phyloP scores from a whole-genome alignment of 306 rosid genomes.

The Prunus salicina region DNA sequence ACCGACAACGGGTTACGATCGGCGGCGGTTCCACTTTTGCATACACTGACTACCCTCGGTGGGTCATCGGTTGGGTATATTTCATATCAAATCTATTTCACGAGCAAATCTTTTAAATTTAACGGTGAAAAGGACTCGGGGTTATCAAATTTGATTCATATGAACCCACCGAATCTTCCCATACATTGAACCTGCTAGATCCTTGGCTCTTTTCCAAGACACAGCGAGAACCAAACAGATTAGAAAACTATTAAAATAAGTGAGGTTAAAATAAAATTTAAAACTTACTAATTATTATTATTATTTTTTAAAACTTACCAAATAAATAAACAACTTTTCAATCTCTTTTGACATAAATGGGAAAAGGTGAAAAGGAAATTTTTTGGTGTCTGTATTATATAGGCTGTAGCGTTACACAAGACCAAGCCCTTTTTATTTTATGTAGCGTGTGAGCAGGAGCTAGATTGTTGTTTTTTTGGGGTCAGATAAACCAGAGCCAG shows the following conservation, averaged over 20 bases:
- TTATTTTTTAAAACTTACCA: neutral
- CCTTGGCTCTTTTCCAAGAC: neutral
- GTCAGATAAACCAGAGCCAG: neutral
- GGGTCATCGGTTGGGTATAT: no score
- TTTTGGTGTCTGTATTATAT: neutral
- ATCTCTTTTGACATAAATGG: neutral
- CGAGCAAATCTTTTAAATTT: no score
- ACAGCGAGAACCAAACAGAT: neutral
- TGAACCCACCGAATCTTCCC: conserved; percentile 33
- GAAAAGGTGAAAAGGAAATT: neutral
- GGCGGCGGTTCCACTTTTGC: no score
- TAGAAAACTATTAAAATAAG: neutral
- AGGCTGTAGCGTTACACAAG: neutral
- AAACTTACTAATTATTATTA: no score
- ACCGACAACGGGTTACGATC: no score
- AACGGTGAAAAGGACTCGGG: no score
- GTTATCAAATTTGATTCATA: neutral
- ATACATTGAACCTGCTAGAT: conserved; percentile 42
- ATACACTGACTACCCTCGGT: no score
- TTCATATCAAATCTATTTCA: no score
- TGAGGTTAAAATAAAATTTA: neutral
- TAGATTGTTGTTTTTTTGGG: no score
- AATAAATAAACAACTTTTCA: neutral
- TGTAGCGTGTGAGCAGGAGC: neutral
- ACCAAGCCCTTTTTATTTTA: neutral